Evolutionary conservation across 768 basidiomycete genomes (phyloP), one percentile per base, ranked within the genome.

Genomic region (Hortiboletus campestris): DNA sequence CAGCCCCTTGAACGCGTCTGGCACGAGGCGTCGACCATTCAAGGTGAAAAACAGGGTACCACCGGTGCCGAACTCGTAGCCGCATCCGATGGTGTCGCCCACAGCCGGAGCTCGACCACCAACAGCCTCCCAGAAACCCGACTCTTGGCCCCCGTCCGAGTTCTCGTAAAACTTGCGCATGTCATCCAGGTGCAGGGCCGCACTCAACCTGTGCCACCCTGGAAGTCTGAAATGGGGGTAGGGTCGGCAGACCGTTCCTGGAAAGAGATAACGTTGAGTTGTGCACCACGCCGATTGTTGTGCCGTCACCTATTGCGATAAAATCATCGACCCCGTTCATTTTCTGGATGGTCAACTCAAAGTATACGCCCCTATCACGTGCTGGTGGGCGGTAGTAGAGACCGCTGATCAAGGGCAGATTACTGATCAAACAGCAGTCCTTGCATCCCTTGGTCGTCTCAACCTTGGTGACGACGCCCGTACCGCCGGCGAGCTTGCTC

Each of bases 101-200:
- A 62, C 47, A 81, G 72, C 49, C 58, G 69, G 25, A 57, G 63
- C 25, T 73, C 67, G 41, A 36, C 56, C 14, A 67, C 64, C 39
- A 68, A 63, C 20, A 0, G 49, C 57, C 20, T 43, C 57, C 62
- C 70, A 67, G 82, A 42, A 60, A 2, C 58, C 61, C 13, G 52
- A 88, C 61, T 84, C 82, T 1, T 82, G 78, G 12, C 86, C 86
- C 17, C 86, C 86, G 44, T 82, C 75, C 2, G 83, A 72, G 62
- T 86, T 84, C 61, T 87, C 85, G 55, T 83, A 88, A 75, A 88
- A 88, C 68, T 87, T 88, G 65, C 84, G 79, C 64, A 85, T 73
- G 69, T 88, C 86, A 64, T 88, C 87, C 34, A 88, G 77, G 60
- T 88, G 86, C 28, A 86, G 72, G 2, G 79, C 86, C 2, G 82